Conservation (phyloP, 148 eudicot species). For the Diospyros kaki region DNA sequence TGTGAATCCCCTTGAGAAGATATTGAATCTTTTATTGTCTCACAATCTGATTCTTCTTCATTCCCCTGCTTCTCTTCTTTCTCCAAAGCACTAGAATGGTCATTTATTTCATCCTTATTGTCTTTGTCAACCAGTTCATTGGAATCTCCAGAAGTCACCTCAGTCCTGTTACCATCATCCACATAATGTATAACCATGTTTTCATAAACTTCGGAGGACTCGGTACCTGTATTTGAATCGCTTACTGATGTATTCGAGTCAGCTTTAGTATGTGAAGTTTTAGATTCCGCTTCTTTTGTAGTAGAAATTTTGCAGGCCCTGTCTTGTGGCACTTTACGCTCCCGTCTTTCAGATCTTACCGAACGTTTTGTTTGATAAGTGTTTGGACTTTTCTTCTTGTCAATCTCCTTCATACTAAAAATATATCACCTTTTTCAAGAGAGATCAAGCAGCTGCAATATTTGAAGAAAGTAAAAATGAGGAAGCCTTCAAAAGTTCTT, state of each 20-base stretch:
- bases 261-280: constrained; percentile 31
- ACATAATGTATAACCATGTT: constrained; percentile 49
- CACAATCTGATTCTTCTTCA: constrained; percentile 68
- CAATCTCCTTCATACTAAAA: constrained; percentile 58
- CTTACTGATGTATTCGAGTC: constrained; percentile 27
- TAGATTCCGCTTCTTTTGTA: constrained; percentile 42
- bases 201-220: constrained; percentile 54
- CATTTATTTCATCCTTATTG: constrained; percentile 24
- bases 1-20: constrained; percentile 64
- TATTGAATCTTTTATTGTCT: constrained; percentile 56
- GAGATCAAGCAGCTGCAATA: constrained; percentile 8
- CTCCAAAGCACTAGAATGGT: constrained; percentile 33
- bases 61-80: constrained; percentile 26
- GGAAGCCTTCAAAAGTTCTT: not conserved
- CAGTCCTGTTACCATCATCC: constrained; percentile 61
- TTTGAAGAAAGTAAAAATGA: not conserved
- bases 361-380: constrained; percentile 44
- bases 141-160: constrained; percentile 27
- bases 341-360: constrained; percentile 47
- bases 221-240: constrained; percentile 35
- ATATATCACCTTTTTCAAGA: constrained; percentile 14
- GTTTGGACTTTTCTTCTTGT: constrained; percentile 49
- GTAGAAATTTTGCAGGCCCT: constrained; percentile 35
- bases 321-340: constrained; percentile 34
- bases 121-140: constrained; percentile 29